Conservation (phyloP, 768 basidiomycete species). For the Leccinum subtestaceum region DNA sequence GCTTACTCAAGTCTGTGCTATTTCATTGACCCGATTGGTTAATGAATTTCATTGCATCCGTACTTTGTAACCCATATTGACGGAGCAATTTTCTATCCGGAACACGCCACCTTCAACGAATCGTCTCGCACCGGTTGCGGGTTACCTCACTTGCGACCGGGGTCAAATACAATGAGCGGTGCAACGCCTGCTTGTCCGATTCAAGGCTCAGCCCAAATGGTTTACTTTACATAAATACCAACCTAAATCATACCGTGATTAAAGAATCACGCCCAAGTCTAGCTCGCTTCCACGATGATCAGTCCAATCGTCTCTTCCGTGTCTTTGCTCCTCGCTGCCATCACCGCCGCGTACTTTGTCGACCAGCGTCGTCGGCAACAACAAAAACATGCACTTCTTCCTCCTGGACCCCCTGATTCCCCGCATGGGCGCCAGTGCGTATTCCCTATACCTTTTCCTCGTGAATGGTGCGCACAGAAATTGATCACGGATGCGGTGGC, state of each 20-base stretch:
- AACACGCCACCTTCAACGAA: too few species aligned
- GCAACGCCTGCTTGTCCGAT: not conserved
- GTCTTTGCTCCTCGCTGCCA: not conserved
- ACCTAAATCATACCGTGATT: not conserved
- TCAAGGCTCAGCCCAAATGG: not conserved
- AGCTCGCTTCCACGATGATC: not conserved
- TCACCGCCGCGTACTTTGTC: slow-evolving; percentile 6
- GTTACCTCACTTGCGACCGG: too few species aligned
- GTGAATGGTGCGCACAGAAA: not conserved
- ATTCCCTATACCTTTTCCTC: too few species aligned
- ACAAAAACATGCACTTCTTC: slow-evolving; percentile 13
- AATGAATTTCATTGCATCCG: too few species aligned
- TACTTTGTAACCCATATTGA: too few species aligned
- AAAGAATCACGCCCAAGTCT: too few species aligned
- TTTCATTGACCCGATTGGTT: too few species aligned
- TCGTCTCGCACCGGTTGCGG: too few species aligned
- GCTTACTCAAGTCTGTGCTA: too few species aligned
- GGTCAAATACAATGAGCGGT: not conserved
- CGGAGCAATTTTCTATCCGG: too few species aligned
- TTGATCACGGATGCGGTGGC: not conserved
- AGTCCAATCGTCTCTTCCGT: not conserved
- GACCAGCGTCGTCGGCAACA: not conserved
- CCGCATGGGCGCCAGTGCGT: slow-evolving; percentile 23
- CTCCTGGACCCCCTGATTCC: slow-evolving; percentile 20
- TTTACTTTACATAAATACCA: not conserved